A percentile compares a stretch with the other conserved stretches of the same genome.
phyloP scores from a whole-genome alignment of 495 filamentous ascomycete genomes.

The Penicillium crystallinum region DNA sequence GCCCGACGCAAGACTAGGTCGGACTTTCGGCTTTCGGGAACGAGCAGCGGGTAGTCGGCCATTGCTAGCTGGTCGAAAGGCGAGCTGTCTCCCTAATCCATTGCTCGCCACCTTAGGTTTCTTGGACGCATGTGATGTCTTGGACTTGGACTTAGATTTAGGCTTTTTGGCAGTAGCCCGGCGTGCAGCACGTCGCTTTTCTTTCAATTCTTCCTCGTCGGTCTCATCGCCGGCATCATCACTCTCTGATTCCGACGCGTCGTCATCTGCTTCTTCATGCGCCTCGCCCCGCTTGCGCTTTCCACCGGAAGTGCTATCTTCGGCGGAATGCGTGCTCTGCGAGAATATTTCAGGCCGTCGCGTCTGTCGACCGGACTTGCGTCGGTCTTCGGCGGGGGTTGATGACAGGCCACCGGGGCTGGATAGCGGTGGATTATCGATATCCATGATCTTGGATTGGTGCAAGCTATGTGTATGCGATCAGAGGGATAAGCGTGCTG shows the following conservation, averaged over 20 bases:
- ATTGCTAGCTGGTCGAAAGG: conserved; percentile 46
- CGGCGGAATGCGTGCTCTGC: conserved; percentile 31
- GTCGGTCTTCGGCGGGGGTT: conserved; percentile 51
- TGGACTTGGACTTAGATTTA: conserved; percentile 26
- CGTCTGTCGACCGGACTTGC: conserved; percentile 78
- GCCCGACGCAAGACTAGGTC: conserved; percentile 58
- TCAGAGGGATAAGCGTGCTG: neutral
- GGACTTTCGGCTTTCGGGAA: conserved; percentile 50
- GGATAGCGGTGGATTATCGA: conserved; percentile 27
- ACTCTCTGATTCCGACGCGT: conserved; percentile 48
- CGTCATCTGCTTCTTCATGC: conserved; percentile 44
- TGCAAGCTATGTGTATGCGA: neutral
- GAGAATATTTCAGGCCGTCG: conserved; percentile 67
- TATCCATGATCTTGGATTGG: conserved; percentile 24
- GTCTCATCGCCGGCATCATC: conserved; percentile 49
- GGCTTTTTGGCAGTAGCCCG: conserved; percentile 60
- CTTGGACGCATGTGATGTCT: conserved; percentile 36
- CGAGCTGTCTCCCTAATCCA: conserved; percentile 47
- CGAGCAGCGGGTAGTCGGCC: conserved; percentile 36
- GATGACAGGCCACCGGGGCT: conserved; percentile 24
- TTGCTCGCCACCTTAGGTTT: conserved; percentile 56
- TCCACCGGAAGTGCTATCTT: conserved; percentile 31
- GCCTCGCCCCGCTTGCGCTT: conserved; percentile 53
- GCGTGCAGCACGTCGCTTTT: conserved; percentile 45
- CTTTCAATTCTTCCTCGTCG: conserved; percentile 63